A percentile compares a stretch with the other conserved stretches of the same genome.
These are phyloP conservation scores for Setaria viridis DNA, from an alignment of 202 grass and related monocot species.

Conservation along the genomic window DNA sequence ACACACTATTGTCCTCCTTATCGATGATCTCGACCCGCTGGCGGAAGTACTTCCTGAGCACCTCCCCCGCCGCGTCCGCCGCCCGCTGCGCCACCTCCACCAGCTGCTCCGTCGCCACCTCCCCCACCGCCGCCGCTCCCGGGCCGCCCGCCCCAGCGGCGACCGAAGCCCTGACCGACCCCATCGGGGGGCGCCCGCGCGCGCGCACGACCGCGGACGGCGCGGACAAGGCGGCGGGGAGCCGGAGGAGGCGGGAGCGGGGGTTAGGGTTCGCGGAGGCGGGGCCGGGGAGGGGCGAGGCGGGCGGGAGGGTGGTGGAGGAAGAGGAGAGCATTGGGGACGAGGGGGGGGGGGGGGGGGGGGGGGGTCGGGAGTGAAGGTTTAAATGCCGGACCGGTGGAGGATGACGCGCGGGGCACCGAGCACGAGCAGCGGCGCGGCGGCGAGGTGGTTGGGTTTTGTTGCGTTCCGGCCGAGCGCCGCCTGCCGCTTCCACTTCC, in stretches of 20 bases:
- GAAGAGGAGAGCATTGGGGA: conserved; percentile 30
- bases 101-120: conserved; percentile 52
- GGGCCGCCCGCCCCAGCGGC: not conserved
- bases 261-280: conserved; percentile 39
- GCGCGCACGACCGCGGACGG: not conserved
- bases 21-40: conserved; percentile 79
- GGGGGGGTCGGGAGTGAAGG: conserved; percentile 2
- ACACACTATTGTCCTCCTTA: conserved; percentile 81
- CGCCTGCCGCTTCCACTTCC: not conserved
- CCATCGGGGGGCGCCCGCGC: conserved; percentile 30
- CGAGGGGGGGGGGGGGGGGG: not conserved
- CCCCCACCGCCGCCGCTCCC: not conserved
- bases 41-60: conserved; percentile 85
- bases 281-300: conserved; percentile 21
- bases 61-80: conserved; percentile 69
- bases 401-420: conserved; percentile 25
- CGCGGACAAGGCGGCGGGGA: not conserved
- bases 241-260: not conserved
- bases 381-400: conserved; percentile 34
- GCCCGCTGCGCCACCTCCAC: conserved; percentile 66
- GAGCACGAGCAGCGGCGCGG: conserved; percentile 33
- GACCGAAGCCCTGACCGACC: conserved; percentile 14
- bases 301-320: conserved; percentile 22
- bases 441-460: conserved; percentile 30
- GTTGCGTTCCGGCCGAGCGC: conserved; percentile 16